Percentiles rank a stretch among this genome's conserved stretches.
Evolutionary conservation across 73 alveolate species (phyloP).

Genomic region (Tetrahymena borealis): DNA sequence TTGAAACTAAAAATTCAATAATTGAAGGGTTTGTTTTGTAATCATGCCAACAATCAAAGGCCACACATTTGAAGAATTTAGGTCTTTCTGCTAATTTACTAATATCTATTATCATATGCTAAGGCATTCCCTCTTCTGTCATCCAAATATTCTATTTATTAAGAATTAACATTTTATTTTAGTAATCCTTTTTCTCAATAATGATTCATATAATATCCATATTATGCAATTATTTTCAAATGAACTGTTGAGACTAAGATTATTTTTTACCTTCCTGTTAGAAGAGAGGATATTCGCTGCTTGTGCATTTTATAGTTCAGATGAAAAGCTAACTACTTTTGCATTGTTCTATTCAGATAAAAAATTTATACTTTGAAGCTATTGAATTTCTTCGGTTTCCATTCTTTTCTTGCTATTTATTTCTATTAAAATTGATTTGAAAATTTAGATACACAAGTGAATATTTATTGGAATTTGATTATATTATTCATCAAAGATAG

Average conservation of each 20-base stretch:
- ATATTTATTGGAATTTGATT: too few species aligned
- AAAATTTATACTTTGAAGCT: neutral
- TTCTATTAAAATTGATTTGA: too few species aligned
- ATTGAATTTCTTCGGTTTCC: neutral
- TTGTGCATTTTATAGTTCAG: neutral
- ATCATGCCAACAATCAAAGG: constrained; percentile 56
- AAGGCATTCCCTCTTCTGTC: constrained; percentile 50
- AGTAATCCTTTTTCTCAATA: neutral
- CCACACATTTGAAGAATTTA: constrained; percentile 45
- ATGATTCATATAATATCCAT: neutral
- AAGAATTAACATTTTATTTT: neutral
- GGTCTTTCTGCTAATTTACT: constrained; percentile 32
- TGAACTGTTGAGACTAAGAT: too few species aligned
- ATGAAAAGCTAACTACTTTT: neutral
- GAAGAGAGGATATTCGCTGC: neutral
- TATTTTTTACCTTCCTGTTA: neutral
- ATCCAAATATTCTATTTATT: constrained; percentile 37
- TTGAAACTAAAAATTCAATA: constrained; percentile 43
- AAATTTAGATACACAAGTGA: too few species aligned
- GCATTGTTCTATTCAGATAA: neutral
- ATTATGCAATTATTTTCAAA: too few species aligned
- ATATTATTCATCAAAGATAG: too few species aligned
- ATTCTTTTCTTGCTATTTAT: neutral
- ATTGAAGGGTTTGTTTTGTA: constrained; percentile 46
- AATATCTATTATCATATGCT: constrained; percentile 35